A percentile compares a stretch with the other conserved stretches of the same genome.
Evolutionary conservation across 2,329 filamentous ascomycete genomes (phyloP).

Genomic region (Epichloe scottii): DNA sequence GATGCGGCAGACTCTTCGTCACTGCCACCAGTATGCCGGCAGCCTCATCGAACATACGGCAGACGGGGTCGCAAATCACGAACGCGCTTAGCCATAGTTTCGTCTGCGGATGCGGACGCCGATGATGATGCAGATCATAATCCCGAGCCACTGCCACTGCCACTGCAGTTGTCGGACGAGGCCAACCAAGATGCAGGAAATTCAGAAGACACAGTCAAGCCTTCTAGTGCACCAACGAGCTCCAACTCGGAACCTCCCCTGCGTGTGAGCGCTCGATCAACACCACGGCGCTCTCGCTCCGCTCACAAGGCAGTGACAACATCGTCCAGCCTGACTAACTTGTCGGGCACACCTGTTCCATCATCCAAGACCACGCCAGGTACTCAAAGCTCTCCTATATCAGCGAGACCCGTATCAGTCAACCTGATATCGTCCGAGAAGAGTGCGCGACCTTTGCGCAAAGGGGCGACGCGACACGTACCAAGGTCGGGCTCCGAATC

Average conservation of each 20-base stretch:
- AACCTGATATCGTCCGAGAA: constrained; percentile 13
- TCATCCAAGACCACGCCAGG: constrained; percentile 25
- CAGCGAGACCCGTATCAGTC: constrained; percentile 12
- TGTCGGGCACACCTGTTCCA: constrained; percentile 26
- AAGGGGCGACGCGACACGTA: constrained; percentile 6
- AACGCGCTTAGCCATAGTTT: constrained; percentile 1
- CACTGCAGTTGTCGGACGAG: neutral
- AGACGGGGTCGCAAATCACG: neutral
- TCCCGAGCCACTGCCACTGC: neutral
- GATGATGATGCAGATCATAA: neutral
- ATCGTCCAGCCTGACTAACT: constrained; percentile 27
- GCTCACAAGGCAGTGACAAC: constrained; percentile 9
- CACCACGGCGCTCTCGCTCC: constrained; percentile 11
- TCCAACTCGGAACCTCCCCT: neutral
- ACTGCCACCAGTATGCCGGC: constrained; percentile 12
- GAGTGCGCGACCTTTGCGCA: constrained; percentile 10
- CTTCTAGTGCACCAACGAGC: neutral
- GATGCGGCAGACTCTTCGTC: constrained; percentile 17
- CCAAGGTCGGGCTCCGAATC: constrained; percentile 13
- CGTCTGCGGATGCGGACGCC: constrained; percentile 1
- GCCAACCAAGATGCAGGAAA: neutral
- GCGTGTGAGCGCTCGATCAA: neutral
- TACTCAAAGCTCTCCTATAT: constrained; percentile 19
- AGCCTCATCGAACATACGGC: constrained; percentile 4
- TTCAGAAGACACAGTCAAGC: neutral